Conservation (phyloP, 345 rosid species). For the Rhodamnia argentea region DNA sequence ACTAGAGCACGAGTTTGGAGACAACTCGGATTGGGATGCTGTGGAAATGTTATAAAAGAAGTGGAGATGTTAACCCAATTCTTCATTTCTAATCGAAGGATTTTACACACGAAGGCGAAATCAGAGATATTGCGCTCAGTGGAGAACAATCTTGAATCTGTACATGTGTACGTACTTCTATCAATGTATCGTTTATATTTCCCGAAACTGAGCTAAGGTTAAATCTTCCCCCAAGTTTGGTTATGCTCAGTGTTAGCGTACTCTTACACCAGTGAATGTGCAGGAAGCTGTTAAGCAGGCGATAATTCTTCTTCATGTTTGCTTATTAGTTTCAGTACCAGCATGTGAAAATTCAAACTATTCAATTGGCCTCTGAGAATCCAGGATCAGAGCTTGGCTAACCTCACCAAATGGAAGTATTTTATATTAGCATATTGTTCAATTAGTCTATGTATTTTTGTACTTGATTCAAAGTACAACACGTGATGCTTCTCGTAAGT, state of each 20-base stretch:
- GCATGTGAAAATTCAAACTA: neutral
- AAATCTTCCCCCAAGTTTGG: neutral
- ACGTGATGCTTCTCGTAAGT: neutral
- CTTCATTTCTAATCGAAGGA: neutral
- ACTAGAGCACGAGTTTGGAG: slow-evolving; percentile 23
- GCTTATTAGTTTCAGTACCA: neutral
- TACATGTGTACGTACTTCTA: neutral
- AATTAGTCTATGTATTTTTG: neutral
- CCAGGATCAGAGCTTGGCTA: neutral
- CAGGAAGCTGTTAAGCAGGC: neutral
- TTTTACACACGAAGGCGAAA: neutral
- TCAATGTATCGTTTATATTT: neutral
- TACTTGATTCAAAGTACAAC: neutral
- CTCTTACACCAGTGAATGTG: neutral
- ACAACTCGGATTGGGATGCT: slow-evolving; percentile 48
- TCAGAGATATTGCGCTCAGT: neutral
- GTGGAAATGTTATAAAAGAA: slow-evolving; percentile 21
- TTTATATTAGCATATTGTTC: neutral
- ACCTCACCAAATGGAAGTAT: neutral
- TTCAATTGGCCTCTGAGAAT: neutral
- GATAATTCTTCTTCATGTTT: neutral
- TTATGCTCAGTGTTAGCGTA: neutral
- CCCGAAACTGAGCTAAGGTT: neutral
- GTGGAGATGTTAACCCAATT: neutral
- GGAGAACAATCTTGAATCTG: neutral